These are phyloP conservation scores for Manihot esculenta DNA, from an alignment of 441 rosid genomes.

Conservation along the genomic window DNA sequence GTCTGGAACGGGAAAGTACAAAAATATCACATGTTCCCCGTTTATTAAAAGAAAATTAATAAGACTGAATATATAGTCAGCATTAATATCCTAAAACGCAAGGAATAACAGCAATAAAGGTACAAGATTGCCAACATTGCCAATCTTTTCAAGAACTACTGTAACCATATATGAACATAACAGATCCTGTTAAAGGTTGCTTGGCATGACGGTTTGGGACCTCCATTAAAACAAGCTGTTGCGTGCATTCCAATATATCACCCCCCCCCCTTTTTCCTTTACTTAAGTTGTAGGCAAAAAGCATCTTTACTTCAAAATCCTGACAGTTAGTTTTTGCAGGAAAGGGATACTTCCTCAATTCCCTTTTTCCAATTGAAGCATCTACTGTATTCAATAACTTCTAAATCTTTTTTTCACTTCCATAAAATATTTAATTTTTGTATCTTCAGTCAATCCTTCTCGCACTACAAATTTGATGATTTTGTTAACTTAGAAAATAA, in stretches of 20 bases:
- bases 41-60: no score
- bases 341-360: no score
- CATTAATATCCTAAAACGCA: neutral
- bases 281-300: neutral
- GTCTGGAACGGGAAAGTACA: neutral
- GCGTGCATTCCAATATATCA: neutral
- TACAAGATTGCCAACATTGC: neutral
- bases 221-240: neutral
- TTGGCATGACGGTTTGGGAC: neutral
- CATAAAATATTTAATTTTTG: neutral
- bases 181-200: no score
- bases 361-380: no score
- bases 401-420: no score
- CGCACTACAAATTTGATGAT: neutral
- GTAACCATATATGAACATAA: neutral
- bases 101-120: neutral
- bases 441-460: neutral
- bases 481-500: neutral
- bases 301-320: neutral
- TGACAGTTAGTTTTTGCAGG: neutral
- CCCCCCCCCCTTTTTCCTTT: neutral
- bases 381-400: no score
- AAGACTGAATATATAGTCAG: neutral
- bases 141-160: neutral
- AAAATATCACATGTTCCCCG: neutral